Base-by-base conservation (phyloP, 2,329 filamentous ascomycete genomes). In the Curvularia eragrostidis region DNA sequence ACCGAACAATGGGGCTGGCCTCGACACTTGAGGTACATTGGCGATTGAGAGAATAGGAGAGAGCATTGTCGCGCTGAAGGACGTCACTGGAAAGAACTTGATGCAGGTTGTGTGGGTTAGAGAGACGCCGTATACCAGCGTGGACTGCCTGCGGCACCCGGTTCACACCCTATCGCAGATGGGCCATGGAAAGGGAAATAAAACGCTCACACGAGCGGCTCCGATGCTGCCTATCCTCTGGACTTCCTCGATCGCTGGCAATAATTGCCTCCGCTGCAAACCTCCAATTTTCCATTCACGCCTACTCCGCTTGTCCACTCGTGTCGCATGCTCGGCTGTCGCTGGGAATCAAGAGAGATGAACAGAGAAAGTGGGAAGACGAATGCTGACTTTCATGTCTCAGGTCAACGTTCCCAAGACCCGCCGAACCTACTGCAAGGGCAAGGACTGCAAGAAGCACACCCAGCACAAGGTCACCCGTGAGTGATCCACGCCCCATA, bases 321-420 rank as follows among this genome's bases (percentile, higher is more conserved):
- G 48, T 58, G 51, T 59, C 56, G 49, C 54, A 61, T 30, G 28
- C n/a, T 21, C 39, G 23, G 34, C 39, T 39, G 30, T 36, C 18
- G 47, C 18, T 21, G 3, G 21, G 10, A 28, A 41, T 42, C 36
- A 23, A 38, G 9, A 6, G 23, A 49, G 34, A 26, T 39, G 23
- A 41, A 51, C n/a, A 36, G 24, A 9, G 26, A 28, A 43, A 23
- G 49, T 28, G 15, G 18, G 6, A 24, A 36, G 48, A 52, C 47
- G 58, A 56, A 43, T 42, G 62, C 71, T 71, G 59, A 70, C 62
- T 46, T 48, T 51, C 7, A 46, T 30, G 36, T 46, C 44, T 51
- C 72, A 94, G 93, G 93, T 97, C 87, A 97, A 97, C 91, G 91
- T 97, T 85, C 93, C 93, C 79, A 97, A 97, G 87, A 97, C 93